These are phyloP conservation scores for Cucurbita moschata DNA, from an alignment of 306 rosid genomes.

Conservation along the genomic window DNA sequence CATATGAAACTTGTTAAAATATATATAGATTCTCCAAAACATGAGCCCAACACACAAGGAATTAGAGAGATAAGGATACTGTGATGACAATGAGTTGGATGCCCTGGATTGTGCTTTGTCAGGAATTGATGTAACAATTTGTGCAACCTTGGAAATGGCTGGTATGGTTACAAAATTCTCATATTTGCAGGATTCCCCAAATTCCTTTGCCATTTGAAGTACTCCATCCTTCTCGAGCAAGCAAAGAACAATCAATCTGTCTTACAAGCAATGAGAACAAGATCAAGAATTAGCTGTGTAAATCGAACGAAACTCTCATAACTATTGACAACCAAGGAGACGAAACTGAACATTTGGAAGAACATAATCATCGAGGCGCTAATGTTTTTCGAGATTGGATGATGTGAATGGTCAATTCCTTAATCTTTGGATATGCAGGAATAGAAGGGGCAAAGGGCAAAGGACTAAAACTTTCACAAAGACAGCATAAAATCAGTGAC, in stretches of 20 bases:
- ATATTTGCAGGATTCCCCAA: slow-evolving; percentile 24
- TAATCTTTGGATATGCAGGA: not conserved
- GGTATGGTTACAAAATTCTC: slow-evolving; percentile 20
- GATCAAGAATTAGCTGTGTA: too few relatives aligned
- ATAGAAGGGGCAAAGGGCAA: not conserved
- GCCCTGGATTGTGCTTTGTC: slow-evolving; percentile 74
- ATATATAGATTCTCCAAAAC: too few relatives aligned
- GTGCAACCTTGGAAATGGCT: slow-evolving; percentile 47
- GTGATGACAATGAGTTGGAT: slow-evolving; percentile 48
- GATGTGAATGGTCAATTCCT: not conserved
- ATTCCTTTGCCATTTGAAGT: slow-evolving; percentile 66
- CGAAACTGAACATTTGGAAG: not conserved
- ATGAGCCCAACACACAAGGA: too few relatives aligned
- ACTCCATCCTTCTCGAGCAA: slow-evolving; percentile 74
- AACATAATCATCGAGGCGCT: not conserved
- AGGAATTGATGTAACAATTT: slow-evolving; percentile 74
- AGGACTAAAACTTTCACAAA: not conserved
- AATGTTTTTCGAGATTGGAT: not conserved
- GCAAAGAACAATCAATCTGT: slow-evolving; percentile 59
- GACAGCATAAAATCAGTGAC: not conserved
- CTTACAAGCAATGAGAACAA: too few relatives aligned
- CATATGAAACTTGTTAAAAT: not conserved
- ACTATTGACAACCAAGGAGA: not conserved
- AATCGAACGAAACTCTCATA: slow-evolving; percentile 1
- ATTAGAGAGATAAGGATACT: slow-evolving; percentile 44